Base-by-base conservation (phyloP, 2,329 filamentous ascomycete genomes). In the Elsinoe fawcettii region DNA sequence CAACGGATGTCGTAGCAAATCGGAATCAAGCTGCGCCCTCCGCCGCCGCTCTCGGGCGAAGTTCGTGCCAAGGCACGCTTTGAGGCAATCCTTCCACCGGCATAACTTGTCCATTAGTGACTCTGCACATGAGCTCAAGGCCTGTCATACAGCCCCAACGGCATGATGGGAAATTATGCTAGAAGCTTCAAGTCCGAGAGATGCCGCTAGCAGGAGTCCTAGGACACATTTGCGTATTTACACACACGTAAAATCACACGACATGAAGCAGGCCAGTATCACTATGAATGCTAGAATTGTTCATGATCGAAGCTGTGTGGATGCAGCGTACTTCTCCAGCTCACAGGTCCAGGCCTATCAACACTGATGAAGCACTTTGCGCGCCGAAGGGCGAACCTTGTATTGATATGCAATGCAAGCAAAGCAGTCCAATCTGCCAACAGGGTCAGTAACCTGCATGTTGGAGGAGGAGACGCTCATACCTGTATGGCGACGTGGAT, bases 1-100 rank as follows among this genome's bases (percentile, higher is more conserved):
- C 41, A 46, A 46, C 41, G 25, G 41, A 46, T 22, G 39, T 46
- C 41, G 41, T 25, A 46, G 20, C 41, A 46, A 46, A 46, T 46
- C 41, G 41, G 41, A 43, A 25, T 46, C 23, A 12, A 46, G 20
- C 41, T 27, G 9, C 41, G 41, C 41, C 22, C 41, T 25, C 41
- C 41, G 41, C 41, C 41, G 20, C 41, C 41, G 41, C 22, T 46
- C 20, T 46, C 41, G 41, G 41, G 25, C 11, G 11, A 25, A 20
- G 20, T 23, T 25, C n/a, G 41, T 23, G 41, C 41, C 41, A 44
- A 23, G 18, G 3, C 27, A 30, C 27, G 9, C 27, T 30, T 30
- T 5, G 27, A 5, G 9, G 27, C 9, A 30, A 9, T 30, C 27
- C 5, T 30, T 9, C 9, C 27, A 30, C 5, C 9, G 27, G 5